These are phyloP conservation scores for Sechiopsis laciniata DNA, from an alignment of 306 rosid species.

Conservation along the genomic window DNA sequence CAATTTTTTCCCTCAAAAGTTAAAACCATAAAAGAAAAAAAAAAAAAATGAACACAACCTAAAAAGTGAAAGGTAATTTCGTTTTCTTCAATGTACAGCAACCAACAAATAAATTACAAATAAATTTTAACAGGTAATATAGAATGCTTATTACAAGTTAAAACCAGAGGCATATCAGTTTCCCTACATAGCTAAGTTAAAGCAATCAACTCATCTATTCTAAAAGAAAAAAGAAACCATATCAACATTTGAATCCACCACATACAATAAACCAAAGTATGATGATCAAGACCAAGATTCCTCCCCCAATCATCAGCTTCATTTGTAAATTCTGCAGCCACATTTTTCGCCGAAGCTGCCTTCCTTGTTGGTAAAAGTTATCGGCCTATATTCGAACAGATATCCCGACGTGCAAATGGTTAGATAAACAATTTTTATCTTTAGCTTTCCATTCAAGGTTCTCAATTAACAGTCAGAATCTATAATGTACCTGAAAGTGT, in stretches of 20 bases:
- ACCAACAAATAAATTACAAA: too few relatives aligned
- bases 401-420: background rate
- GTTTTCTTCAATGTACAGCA: too few relatives aligned
- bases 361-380: conserved; percentile 97
- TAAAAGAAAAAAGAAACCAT: conserved; percentile 21
- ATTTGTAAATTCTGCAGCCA: conserved; percentile 90
- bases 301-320: conserved; percentile 90
- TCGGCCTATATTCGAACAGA: conserved; percentile 59
- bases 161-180: too few relatives aligned
- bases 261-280: conserved; percentile 77
- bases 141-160: conserved; percentile 9
- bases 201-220: background rate
- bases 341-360: conserved; percentile 87
- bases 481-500: conserved; percentile 74
- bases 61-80: too few relatives aligned
- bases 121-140: too few relatives aligned
- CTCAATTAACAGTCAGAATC: conserved; percentile 4
- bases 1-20: too few relatives aligned
- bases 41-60: too few relatives aligned
- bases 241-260: conserved; percentile 82
- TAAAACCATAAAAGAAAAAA: too few relatives aligned
- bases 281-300: conserved; percentile 47
- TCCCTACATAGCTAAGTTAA: too few relatives aligned
- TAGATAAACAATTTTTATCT: background rate
- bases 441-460: background rate